Evolutionary conservation across 345 rosid species (phyloP).

Genomic region (Geranium rotundifolium): DNA sequence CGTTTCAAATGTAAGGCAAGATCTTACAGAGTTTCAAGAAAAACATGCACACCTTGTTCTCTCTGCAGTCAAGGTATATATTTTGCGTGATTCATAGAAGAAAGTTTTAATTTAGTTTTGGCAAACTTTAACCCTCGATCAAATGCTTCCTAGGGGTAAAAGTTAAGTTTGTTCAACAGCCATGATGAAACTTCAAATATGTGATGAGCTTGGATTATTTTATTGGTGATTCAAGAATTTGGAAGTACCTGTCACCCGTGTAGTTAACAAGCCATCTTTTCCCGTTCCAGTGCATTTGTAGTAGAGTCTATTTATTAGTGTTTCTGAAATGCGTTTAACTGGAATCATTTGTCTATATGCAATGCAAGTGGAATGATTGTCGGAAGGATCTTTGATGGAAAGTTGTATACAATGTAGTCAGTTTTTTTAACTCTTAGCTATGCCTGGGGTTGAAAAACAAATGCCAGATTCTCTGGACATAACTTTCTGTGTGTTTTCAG

Average conservation of each 20-base stretch:
- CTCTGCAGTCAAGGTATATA: conserved; percentile 36
- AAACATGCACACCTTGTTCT: conserved; percentile 51
- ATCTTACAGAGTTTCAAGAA: conserved; percentile 52
- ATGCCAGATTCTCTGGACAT: not conserved
- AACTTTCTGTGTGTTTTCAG: not conserved
- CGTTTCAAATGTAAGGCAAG: conserved; percentile 45
- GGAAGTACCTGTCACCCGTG: not conserved
- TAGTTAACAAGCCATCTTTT: not conserved
- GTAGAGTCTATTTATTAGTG: not conserved
- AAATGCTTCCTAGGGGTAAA: not conserved
- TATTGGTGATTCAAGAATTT: not conserved
- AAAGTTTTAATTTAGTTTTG: not conserved
- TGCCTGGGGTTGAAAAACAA: not conserved
- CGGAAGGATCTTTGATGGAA: not conserved
- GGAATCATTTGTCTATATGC: too few species aligned
- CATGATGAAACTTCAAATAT: too few species aligned
- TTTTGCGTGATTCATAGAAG: not conserved
- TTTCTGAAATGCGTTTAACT: not conserved
- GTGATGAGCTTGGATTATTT: not conserved
- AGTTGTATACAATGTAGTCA: not conserved
- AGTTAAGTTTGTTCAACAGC: not conserved
- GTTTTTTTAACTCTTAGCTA: not conserved
- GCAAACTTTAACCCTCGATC: not conserved
- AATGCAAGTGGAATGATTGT: not conserved
- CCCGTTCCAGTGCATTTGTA: not conserved